Conservation (phyloP, 1,139 yeast species). For the Debaryomyces subglobosus region DNA sequence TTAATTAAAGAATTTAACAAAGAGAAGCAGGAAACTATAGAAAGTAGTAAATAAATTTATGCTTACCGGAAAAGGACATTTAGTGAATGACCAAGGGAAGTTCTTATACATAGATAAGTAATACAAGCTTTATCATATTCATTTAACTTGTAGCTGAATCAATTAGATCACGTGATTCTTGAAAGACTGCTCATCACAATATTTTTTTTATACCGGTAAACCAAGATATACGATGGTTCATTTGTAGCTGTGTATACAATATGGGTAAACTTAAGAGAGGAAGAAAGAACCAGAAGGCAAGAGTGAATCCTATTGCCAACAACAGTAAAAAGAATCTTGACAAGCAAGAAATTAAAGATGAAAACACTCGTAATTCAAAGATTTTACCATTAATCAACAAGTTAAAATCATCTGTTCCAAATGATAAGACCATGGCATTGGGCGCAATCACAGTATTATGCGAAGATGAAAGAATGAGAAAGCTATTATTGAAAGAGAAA, state of each 20-base stretch:
- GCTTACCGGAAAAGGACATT: neutral
- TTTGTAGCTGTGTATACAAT: neutral
- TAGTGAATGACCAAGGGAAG: neutral
- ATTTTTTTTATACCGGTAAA: neutral
- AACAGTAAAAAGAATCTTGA: conserved; percentile 19
- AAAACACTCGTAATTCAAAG: conserved; percentile 53
- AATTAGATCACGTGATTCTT: conserved; percentile 1
- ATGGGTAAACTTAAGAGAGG: conserved; percentile 82
- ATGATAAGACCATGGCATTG: conserved; percentile 79
- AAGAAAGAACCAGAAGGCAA: conserved; percentile 59
- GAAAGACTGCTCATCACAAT: conserved; percentile 6
- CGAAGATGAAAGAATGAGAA: conserved; percentile 69
- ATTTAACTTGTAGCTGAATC: neutral
- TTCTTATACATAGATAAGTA: neutral
- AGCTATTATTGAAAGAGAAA: conserved; percentile 67
- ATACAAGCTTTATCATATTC: neutral
- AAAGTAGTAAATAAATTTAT: neutral
- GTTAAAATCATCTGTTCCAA: conserved; percentile 61
- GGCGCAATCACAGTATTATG: conserved; percentile 71
- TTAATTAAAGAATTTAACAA: neutral
- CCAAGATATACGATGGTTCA: neutral
- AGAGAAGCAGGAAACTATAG: conserved; percentile 5
- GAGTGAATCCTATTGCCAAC: conserved; percentile 51
- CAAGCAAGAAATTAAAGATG: conserved; percentile 45
- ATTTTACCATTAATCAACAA: conserved; percentile 70